Evolutionary conservation across 139 green algal species (phyloP).

Genomic region (Micractinium sp.): DNA sequence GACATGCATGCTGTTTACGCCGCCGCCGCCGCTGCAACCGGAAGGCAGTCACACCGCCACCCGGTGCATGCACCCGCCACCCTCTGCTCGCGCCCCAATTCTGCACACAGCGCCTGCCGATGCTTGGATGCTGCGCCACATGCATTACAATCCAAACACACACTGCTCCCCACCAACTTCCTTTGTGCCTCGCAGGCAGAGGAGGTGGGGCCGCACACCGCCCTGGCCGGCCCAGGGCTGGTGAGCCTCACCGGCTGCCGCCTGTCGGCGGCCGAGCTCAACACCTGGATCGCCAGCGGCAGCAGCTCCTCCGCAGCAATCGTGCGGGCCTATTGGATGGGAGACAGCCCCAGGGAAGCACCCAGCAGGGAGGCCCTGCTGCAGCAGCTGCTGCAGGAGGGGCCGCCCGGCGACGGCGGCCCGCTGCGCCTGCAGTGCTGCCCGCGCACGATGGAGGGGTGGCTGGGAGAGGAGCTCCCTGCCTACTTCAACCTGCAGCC

Average conservation of each 20-base stretch:
- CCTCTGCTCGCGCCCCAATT: background rate
- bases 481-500: slow-evolving; percentile 14
- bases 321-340: slow-evolving; percentile 21
- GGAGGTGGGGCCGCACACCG: slow-evolving; percentile 6
- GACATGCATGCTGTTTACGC: background rate
- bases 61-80: too few relatives aligned
- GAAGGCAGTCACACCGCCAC: too few relatives aligned
- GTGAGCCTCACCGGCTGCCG: background rate
- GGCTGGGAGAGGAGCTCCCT: slow-evolving; percentile 4
- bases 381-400: background rate
- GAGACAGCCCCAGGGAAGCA: background rate
- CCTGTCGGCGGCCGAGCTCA: background rate
- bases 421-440: slow-evolving; percentile 15
- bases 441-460: background rate
- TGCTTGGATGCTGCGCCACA: background rate
- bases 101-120: background rate
- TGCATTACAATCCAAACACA: background rate
- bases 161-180: background rate
- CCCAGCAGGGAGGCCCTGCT: background rate
- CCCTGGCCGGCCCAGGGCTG: background rate
- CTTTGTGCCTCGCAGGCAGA: background rate
- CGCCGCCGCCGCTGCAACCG: background rate
- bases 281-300: background rate
- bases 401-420: background rate
- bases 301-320: background rate